Conservation (phyloP, 2,329 filamentous ascomycete genomes). For the Colletotrichum australisinense region DNA sequence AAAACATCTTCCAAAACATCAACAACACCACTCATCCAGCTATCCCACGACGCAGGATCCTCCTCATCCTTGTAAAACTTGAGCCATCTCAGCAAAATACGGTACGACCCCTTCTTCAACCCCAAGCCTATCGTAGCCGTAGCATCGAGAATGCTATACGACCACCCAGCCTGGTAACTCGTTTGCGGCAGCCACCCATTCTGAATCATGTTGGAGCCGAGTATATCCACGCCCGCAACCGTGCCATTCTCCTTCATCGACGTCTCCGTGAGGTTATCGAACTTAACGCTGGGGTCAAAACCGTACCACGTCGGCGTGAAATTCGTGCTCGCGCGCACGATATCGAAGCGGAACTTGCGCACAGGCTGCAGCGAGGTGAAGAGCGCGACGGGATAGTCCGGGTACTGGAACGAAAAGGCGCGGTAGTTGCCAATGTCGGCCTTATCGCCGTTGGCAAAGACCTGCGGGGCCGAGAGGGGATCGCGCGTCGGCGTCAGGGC, state of each 20-base stretch:
- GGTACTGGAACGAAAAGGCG: constrained; percentile 5
- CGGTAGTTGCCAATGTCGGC: constrained; percentile 13
- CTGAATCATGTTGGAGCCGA: neutral
- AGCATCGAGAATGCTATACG: constrained; percentile 18
- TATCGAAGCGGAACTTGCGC: constrained; percentile 14
- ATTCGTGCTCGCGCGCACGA: constrained; percentile 19
- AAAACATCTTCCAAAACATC: constrained; percentile 20
- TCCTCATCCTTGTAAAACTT: constrained; percentile 22
- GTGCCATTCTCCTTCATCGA: neutral
- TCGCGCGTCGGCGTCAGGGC: neutral
- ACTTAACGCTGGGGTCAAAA: neutral
- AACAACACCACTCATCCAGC: constrained; percentile 27
- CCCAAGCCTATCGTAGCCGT: neutral
- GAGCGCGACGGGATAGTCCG: constrained; percentile 16
- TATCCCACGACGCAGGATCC: constrained; percentile 22
- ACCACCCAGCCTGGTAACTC: constrained; percentile 14
- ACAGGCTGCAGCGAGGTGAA: constrained; percentile 12
- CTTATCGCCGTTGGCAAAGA: constrained; percentile 14
- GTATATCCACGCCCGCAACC: neutral
- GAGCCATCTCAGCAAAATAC: constrained; percentile 39
- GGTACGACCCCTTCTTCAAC: constrained; percentile 36
- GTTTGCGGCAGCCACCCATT: constrained; percentile 17
- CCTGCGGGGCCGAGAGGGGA: constrained; percentile 17
- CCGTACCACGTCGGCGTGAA: constrained; percentile 24
- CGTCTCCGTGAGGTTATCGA: constrained; percentile 18